These are phyloP conservation scores for Xerophyta viscosa DNA, from an alignment of 106 monocot genomes.

Conservation along the genomic window DNA sequence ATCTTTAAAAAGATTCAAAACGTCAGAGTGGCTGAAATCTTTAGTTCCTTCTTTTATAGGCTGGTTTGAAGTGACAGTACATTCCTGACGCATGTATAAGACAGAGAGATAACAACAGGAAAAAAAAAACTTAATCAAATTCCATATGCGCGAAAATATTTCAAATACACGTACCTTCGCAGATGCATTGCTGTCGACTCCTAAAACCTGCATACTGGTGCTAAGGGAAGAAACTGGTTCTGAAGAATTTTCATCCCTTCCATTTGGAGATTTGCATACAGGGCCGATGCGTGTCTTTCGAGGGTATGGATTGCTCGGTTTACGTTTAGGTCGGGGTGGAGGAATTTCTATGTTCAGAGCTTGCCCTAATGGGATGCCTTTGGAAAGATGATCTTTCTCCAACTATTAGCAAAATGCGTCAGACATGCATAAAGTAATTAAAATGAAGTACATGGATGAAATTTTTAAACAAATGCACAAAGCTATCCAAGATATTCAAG, in stretches of 20 bases:
- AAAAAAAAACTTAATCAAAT: background rate
- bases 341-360: constrained; percentile 82
- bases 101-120: background rate
- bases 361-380: constrained; percentile 57
- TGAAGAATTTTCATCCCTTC: constrained; percentile 24
- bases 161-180: background rate
- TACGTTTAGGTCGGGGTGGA: constrained; percentile 90
- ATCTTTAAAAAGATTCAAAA: background rate
- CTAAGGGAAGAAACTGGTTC: constrained; percentile 18
- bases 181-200: constrained; percentile 17
- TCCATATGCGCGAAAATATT: background rate
- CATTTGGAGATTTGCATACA: constrained; percentile 25
- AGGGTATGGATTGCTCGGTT: constrained; percentile 85
- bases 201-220: constrained; percentile 11
- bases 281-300: constrained; percentile 39
- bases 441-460: no score
- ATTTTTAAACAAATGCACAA: no score
- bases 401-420: no score
- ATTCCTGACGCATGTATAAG: background rate
- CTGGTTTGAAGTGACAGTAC: background rate
- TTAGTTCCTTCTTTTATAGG: background rate
- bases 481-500: no score
- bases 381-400: constrained; percentile 62
- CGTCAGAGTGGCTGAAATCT: background rate
- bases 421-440: no score